Conservation (phyloP, 2,329 filamentous ascomycete genomes). For the Microsporum audouinii region DNA sequence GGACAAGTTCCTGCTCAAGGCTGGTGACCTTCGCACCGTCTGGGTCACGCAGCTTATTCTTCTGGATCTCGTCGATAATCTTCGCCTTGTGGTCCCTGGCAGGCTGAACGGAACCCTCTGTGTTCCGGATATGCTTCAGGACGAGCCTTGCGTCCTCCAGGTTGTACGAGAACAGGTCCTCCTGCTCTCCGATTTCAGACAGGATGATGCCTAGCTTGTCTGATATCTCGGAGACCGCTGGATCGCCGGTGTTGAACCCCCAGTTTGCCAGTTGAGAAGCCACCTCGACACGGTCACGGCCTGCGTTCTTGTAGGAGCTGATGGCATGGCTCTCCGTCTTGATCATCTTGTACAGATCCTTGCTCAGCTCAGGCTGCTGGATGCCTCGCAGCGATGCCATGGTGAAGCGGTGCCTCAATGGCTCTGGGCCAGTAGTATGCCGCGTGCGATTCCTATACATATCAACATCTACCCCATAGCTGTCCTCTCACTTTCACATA, state of each 20-base stretch:
- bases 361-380: conserved; percentile 76
- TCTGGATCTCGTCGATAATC: conserved; percentile 84
- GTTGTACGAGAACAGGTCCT: conserved; percentile 74
- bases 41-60: conserved; percentile 84
- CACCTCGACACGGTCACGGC: conserved; percentile 70
- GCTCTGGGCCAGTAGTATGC: conserved; percentile 21
- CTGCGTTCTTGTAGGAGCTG: conserved; percentile 69
- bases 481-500: background rate
- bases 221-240: conserved; percentile 74
- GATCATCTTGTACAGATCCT: conserved; percentile 81
- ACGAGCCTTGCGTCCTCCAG: conserved; percentile 73
- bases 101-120: conserved; percentile 88
- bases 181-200: conserved; percentile 86
- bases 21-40: conserved; percentile 68
- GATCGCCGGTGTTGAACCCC: conserved; percentile 85
- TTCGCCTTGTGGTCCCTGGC: conserved; percentile 77
- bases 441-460: conserved; percentile 31
- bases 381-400: conserved; percentile 77
- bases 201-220: conserved; percentile 93
- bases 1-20: conserved; percentile 89
- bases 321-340: conserved; percentile 91
- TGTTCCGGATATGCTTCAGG: conserved; percentile 89
- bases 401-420: conserved; percentile 59
- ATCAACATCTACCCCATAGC: background rate
- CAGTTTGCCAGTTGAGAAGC: conserved; percentile 89